A percentile compares a stretch with the other conserved stretches of the same genome.
phyloP scores from a whole-genome alignment of 139 green algal genomes.

The Micractinium sp. region DNA sequence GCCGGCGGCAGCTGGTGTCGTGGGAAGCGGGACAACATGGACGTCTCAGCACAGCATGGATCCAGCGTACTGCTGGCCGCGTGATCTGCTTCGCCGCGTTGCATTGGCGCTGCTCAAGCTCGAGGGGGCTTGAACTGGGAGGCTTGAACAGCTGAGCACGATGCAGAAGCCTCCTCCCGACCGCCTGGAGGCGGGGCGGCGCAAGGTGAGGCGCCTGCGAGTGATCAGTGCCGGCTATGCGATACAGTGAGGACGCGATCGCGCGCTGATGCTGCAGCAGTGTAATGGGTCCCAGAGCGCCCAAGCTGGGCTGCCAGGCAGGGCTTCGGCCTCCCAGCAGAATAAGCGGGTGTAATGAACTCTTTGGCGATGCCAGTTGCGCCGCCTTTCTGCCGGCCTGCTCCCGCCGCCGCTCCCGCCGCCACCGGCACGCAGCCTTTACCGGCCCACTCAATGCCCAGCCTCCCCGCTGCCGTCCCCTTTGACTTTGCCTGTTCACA shows the following conservation, averaged over 20 bases:
- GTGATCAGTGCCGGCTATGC: not conserved
- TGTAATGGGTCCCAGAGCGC: too few species aligned
- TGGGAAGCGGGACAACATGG: too few species aligned
- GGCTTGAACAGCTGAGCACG: too few species aligned
- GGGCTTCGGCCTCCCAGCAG: not conserved
- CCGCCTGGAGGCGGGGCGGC: conserved; percentile 28
- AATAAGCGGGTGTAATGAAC: not conserved
- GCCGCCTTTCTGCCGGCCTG: not conserved
- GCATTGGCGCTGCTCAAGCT: too few species aligned
- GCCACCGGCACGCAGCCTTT: not conserved
- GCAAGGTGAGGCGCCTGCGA: conserved; percentile 21
- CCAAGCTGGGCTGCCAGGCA: too few species aligned
- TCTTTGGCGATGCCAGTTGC: not conserved
- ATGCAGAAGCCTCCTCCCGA: not conserved
- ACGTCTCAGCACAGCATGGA: too few species aligned
- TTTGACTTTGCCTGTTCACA: not conserved
- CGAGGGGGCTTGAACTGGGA: too few species aligned
- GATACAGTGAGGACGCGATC: not conserved
- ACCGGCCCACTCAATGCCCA: not conserved
- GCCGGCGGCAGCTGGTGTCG: too few species aligned
- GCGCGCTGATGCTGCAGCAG: not conserved
- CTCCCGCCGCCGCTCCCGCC: not conserved
- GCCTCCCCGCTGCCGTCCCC: not conserved
- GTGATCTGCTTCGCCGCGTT: too few species aligned
- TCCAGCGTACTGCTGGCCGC: too few species aligned